Conservation (phyloP, 2,329 filamentous ascomycete species). For the Rhinocladiella mackenziei region DNA sequence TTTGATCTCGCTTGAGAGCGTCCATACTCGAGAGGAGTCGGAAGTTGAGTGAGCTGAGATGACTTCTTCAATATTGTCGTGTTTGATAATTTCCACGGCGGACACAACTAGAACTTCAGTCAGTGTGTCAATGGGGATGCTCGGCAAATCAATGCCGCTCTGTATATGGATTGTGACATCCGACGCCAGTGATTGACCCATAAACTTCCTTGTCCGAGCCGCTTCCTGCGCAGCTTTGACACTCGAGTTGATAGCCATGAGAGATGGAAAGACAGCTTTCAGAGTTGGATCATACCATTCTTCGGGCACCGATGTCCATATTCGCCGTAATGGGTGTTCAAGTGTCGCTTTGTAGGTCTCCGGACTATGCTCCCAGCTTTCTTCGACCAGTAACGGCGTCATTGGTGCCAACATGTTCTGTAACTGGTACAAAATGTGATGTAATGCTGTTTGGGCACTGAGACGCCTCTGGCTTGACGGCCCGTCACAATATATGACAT, state of each 20-base stretch:
- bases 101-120: slow-evolving; percentile 26
- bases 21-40: slow-evolving; percentile 10
- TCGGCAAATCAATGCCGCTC: slow-evolving; percentile 9
- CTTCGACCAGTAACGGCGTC: slow-evolving; percentile 78
- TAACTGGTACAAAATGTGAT: slow-evolving; percentile 65
- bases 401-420: slow-evolving; percentile 76
- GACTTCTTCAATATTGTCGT: not conserved
- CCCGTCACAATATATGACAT: slow-evolving; percentile 81
- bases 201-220: slow-evolving; percentile 64
- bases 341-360: slow-evolving; percentile 54
- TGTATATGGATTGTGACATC: slow-evolving; percentile 48
- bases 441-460: slow-evolving; percentile 55
- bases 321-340: slow-evolving; percentile 44
- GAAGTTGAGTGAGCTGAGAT: not conserved
- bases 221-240: slow-evolving; percentile 71
- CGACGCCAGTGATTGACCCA: slow-evolving; percentile 79
- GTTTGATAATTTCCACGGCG: slow-evolving; percentile 8
- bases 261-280: slow-evolving; percentile 31
- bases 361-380: slow-evolving; percentile 78
- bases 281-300: slow-evolving; percentile 32
- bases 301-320: slow-evolving; percentile 31
- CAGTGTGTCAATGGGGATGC: slow-evolving; percentile 20
- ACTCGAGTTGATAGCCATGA: slow-evolving; percentile 55
- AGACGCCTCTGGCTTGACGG: slow-evolving; percentile 58
- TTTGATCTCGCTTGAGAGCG: slow-evolving; percentile 14